phyloP scores from a whole-genome alignment of 441 rosid genomes.

The Mallotus repandus region DNA sequence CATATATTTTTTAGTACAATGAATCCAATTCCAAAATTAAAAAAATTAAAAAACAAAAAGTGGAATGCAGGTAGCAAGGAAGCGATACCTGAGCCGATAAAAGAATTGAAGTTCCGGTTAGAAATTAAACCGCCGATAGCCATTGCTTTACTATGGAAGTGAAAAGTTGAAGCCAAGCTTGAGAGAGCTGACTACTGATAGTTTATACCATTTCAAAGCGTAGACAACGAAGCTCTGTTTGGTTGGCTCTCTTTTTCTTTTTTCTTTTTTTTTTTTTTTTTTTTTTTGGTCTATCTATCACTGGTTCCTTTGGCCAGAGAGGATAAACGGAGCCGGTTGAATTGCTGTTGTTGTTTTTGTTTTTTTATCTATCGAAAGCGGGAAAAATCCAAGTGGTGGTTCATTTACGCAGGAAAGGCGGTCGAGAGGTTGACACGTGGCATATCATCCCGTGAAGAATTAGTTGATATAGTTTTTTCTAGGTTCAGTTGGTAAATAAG shows the following conservation, averaged over 20 bases:
- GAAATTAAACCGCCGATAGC: slow-evolving; percentile 79
- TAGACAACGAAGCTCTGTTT: slow-evolving; percentile 8
- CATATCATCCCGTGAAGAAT: slow-evolving; percentile 32
- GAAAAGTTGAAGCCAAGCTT: slow-evolving; percentile 12
- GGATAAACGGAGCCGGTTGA: slow-evolving; percentile 25
- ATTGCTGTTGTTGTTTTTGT: neutral
- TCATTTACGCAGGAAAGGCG: slow-evolving; percentile 45
- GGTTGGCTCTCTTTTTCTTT: slow-evolving; percentile 10
- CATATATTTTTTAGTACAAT: neutral
- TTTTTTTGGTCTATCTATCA: neutral
- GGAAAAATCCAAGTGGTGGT: slow-evolving; percentile 52
- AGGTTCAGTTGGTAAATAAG: slow-evolving; percentile 10
- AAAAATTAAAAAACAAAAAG: neutral
- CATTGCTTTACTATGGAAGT: slow-evolving; percentile 37
- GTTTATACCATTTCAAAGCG: neutral
- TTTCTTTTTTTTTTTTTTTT: too few species aligned
- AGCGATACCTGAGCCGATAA: slow-evolving; percentile 56
- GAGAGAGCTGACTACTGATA: slow-evolving; percentile 12
- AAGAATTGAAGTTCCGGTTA: slow-evolving; percentile 61
- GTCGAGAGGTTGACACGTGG: slow-evolving; percentile 71
- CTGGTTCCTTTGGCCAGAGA: slow-evolving; percentile 24
- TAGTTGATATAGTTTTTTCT: neutral
- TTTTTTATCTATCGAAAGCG: slow-evolving; percentile 38
- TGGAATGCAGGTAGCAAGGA: neutral
- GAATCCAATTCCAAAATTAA: neutral